Conservation (phyloP, 495 filamentous ascomycete species). For the Penicillium dipodomyicola region DNA sequence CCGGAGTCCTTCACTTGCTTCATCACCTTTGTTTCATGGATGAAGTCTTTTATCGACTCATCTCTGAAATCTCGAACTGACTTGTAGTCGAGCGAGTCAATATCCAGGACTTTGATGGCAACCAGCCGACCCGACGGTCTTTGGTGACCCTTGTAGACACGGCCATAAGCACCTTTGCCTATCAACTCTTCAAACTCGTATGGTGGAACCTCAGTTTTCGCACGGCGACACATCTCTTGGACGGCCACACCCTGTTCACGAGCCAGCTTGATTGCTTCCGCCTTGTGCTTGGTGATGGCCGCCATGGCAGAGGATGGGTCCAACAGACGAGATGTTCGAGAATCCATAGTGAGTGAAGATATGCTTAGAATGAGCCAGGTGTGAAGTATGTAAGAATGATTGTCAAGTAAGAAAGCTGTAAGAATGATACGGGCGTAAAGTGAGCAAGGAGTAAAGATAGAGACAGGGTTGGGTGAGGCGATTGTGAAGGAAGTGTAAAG, state of each 20-base stretch:
- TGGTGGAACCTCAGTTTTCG: slow-evolving; percentile 48
- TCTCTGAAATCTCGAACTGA: slow-evolving; percentile 66
- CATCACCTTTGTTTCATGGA: slow-evolving; percentile 85
- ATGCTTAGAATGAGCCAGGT: background rate
- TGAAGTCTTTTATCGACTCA: slow-evolving; percentile 79
- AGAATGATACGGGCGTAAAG: background rate
- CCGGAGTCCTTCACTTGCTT: slow-evolving; percentile 78
- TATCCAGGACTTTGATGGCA: slow-evolving; percentile 92
- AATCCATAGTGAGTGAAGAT: slow-evolving; percentile 25
- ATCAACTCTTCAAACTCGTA: slow-evolving; percentile 88
- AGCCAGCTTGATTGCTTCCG: slow-evolving; percentile 48
- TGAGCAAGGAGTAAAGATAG: background rate
- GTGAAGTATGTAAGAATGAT: too few relatives aligned
- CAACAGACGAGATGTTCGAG: slow-evolving; percentile 37
- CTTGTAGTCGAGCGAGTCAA: slow-evolving; percentile 79
- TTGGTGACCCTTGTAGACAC: slow-evolving; percentile 80
- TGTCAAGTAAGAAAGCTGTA: background rate
- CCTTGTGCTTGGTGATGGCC: slow-evolving; percentile 49
- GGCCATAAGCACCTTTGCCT: slow-evolving; percentile 92
- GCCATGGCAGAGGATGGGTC: slow-evolving; percentile 49
- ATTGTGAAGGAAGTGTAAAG: background rate
- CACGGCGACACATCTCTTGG: slow-evolving; percentile 48
- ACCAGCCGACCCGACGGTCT: slow-evolving; percentile 63
- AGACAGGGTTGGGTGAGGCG: too few relatives aligned
- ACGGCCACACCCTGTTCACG: slow-evolving; percentile 49